Evolutionary conservation across 305 asterid species (phyloP).

Genomic region (Fraxinus greggii): DNA sequence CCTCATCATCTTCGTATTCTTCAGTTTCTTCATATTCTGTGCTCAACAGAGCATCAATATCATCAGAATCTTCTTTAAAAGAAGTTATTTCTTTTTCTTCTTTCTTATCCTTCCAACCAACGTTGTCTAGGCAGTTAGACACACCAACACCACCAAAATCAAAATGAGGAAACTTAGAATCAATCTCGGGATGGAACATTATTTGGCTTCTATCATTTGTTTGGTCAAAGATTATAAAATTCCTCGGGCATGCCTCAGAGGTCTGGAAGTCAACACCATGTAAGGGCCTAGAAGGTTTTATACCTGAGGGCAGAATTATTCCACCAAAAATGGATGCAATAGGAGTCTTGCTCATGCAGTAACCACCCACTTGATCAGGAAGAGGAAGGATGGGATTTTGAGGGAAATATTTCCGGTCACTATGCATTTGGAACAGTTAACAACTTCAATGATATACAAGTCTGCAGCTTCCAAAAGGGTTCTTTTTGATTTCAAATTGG

Average conservation of each 20-base stretch:
- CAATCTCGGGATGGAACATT: conserved; percentile 65
- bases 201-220: conserved; percentile 52
- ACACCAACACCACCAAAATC: conserved; percentile 36
- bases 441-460: conserved; percentile 18
- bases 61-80: conserved; percentile 65
- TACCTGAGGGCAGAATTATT: conserved; percentile 32
- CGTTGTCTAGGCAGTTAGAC: conserved; percentile 27
- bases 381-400: conserved; percentile 40
- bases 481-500: conserved; percentile 6
- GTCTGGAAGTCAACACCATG: conserved; percentile 48
- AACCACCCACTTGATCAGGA: conserved; percentile 42
- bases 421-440: conserved; percentile 45
- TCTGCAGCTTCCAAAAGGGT: conserved; percentile 16
- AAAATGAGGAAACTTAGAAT: conserved; percentile 43
- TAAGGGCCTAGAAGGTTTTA: conserved; percentile 37
- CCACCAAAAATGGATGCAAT: conserved; percentile 38
- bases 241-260: conserved; percentile 64
- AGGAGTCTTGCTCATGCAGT: conserved; percentile 38
- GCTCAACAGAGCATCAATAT: conserved; percentile 71
- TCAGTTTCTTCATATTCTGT: conserved; percentile 46
- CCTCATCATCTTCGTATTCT: conserved; percentile 50
- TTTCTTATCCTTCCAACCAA: conserved; percentile 18
- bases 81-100: conserved; percentile 34
- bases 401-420: conserved; percentile 39
- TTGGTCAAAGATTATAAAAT: conserved; percentile 67